Percentiles rank a stretch among this genome's conserved stretches.
Evolutionary conservation across 2,329 filamentous ascomycete species (phyloP).

Genomic region (Ophiostoma perfectum): DNA sequence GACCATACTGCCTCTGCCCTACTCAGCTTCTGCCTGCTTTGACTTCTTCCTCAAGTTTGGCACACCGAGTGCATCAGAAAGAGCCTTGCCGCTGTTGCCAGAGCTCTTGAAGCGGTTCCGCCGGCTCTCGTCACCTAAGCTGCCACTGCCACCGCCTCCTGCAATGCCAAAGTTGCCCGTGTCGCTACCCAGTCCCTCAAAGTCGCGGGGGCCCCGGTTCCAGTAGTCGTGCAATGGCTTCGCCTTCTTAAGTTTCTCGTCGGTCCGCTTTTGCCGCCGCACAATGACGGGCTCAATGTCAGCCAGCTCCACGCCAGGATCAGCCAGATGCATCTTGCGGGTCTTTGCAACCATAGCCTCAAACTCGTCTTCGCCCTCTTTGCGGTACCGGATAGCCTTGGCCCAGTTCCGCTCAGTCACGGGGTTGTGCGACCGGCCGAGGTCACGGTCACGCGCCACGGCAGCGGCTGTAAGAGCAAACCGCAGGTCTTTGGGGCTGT

Average conservation of each 20-base stretch:
- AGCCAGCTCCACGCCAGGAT: conserved; percentile 25
- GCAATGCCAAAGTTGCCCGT: background rate
- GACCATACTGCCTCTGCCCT: background rate
- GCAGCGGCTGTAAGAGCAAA: conserved; percentile 90
- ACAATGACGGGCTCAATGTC: conserved; percentile 24
- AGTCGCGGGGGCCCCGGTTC: conserved; percentile 18
- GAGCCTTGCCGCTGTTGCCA: background rate
- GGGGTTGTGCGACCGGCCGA: conserved; percentile 57
- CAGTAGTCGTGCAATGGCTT: conserved; percentile 26
- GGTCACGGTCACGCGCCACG: conserved; percentile 58
- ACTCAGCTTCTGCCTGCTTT: conserved; percentile 11
- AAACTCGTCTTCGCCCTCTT: conserved; percentile 60
- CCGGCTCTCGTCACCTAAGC: conserved; percentile 13
- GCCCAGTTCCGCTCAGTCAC: conserved; percentile 71
- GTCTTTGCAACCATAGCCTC: conserved; percentile 55
- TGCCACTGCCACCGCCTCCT: background rate
- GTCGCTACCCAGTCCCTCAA: background rate
- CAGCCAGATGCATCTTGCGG: conserved; percentile 33
- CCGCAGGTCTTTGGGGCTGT: conserved; percentile 87
- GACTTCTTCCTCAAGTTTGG: conserved; percentile 10
- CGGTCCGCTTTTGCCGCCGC: conserved; percentile 12
- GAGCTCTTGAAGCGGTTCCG: conserved; percentile 12
- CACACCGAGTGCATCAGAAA: conserved; percentile 21
- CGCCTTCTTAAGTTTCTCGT: background rate
- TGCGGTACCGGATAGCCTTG: conserved; percentile 75